phyloP scores from a whole-genome alignment of 192 early-diverging fungal genomes.

The Diversispora eburnea region DNA sequence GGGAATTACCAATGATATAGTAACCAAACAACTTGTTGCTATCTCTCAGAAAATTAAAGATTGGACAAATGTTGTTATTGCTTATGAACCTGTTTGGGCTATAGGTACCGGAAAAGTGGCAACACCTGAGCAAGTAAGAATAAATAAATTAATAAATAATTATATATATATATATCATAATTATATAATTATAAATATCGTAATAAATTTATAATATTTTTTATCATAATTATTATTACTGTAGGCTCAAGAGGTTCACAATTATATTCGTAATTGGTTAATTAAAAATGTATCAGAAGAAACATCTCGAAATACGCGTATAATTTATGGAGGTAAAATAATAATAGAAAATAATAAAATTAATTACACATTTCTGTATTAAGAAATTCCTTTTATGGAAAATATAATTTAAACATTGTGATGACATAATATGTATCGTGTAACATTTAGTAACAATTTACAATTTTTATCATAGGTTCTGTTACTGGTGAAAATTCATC shows the following conservation, averaged over 20 bases:
- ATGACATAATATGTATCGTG: background rate
- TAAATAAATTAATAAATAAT: background rate
- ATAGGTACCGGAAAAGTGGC: constrained; percentile 99
- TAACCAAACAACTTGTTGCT: constrained; percentile 86
- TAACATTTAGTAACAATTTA: background rate
- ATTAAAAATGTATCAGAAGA: constrained; percentile 74
- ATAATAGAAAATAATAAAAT: background rate
- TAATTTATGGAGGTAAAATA: constrained; percentile 79
- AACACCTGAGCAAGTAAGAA: constrained; percentile 65
- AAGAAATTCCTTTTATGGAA: background rate
- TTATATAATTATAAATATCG: background rate
- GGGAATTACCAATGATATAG: constrained; percentile 79
- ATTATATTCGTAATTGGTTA: constrained; percentile 83
- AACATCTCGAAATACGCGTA: constrained; percentile 86
- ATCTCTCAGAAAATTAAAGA: constrained; percentile 74
- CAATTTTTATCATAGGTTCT: constrained; percentile 50
- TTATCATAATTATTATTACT: background rate
- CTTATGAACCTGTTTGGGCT: constrained; percentile 99
- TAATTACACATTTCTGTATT: background rate
- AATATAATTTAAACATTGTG: background rate
- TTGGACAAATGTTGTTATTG: constrained; percentile 94
- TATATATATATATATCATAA: background rate
- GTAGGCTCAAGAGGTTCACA: constrained; percentile 93
- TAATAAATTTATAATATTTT: background rate
- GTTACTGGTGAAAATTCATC: constrained; percentile 86